These are phyloP conservation scores for Paramecium biaurelia DNA, from an alignment of 73 alveolate genomes.

Conservation along the genomic window DNA sequence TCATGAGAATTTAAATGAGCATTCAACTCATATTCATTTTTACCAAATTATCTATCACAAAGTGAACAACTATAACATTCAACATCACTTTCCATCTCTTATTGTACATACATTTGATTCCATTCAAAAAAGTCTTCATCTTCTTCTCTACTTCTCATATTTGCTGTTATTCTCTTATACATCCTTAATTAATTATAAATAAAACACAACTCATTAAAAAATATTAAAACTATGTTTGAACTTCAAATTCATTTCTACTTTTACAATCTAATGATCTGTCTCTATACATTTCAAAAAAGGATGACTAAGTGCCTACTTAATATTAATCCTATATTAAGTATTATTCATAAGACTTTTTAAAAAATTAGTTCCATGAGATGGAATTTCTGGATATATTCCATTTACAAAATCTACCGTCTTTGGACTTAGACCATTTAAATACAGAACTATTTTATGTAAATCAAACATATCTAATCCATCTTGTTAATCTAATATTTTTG, in stretches of 20 bases:
- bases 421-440: background rate
- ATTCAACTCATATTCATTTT: conserved; percentile 6
- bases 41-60: background rate
- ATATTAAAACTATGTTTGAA: background rate
- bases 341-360: background rate
- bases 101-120: background rate
- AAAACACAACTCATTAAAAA: background rate
- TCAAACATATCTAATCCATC: background rate
- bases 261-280: background rate
- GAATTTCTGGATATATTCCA: background rate
- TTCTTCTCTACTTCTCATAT: background rate
- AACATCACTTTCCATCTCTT: background rate
- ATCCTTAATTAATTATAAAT: background rate
- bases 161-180: conserved; percentile 35
- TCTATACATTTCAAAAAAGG: background rate
- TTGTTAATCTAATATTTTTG: background rate
- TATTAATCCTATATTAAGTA: background rate
- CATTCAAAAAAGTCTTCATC: conserved; percentile 25
- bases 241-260: background rate
- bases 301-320: background rate
- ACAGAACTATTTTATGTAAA: background rate
- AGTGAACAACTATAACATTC: conserved; percentile 23
- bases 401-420: background rate
- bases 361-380: background rate
- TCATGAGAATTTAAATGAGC: conserved; percentile 2